Percentiles rank a stretch among this genome's conserved stretches.
phyloP scores from a whole-genome alignment of 257 asterid species.

The Petrea volubilis region DNA sequence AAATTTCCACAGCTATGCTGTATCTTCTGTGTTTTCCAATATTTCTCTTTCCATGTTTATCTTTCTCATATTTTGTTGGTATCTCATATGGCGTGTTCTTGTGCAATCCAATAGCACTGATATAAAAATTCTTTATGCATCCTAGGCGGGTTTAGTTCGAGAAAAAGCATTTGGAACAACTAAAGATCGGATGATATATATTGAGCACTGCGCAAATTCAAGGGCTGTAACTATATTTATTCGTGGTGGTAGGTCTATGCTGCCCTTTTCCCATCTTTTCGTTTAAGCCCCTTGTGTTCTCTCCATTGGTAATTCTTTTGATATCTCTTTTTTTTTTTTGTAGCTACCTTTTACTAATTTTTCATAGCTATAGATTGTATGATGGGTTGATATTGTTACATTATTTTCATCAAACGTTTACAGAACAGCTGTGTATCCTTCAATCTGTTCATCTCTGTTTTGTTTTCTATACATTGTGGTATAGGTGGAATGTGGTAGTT shows the following conservation, averaged over 20 bases:
- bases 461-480: background rate
- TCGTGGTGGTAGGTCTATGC: slow-evolving; percentile 67
- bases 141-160: slow-evolving; percentile 76
- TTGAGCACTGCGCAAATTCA: slow-evolving; percentile 85
- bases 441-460: background rate
- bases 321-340: background rate
- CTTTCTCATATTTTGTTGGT: background rate
- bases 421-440: background rate
- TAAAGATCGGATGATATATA: slow-evolving; percentile 77
- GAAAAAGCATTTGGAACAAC: slow-evolving; percentile 80
- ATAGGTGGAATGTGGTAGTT: background rate
- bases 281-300: background rate
- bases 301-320: background rate
- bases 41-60: background rate
- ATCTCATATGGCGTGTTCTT: background rate
- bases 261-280: background rate
- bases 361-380: background rate
- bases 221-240: slow-evolving; percentile 82
- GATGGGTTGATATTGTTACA: background rate
- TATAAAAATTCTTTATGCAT: background rate
- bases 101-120: background rate
- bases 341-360: slow-evolving; percentile 1
- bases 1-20: background rate
- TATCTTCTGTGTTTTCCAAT: background rate
- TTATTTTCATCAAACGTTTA: background rate